These are phyloP conservation scores for Colletotrichum tofieldiae DNA, from an alignment of 2,329 filamentous ascomycete species.

Conservation along the genomic window DNA sequence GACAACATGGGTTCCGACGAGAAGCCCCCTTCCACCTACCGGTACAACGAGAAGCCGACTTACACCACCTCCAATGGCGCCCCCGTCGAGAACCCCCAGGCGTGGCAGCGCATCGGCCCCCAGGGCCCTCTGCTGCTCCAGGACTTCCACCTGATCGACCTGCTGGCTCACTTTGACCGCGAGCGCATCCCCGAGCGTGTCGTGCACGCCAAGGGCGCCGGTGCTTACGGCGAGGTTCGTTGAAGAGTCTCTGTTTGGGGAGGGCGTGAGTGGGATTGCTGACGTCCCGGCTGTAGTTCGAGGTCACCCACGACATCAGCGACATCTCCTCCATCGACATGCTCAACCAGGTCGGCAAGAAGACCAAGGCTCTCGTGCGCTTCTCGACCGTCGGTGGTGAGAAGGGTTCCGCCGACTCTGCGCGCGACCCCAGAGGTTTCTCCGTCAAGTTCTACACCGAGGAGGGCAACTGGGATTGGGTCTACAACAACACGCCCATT, in stretches of 20 bases:
- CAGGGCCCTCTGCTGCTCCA: conserved; percentile 75
- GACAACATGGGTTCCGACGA: conserved; percentile 61
- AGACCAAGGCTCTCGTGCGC: conserved; percentile 76
- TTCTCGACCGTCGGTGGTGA: conserved; percentile 86
- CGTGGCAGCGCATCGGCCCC: conserved; percentile 66
- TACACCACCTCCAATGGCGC: conserved; percentile 75
- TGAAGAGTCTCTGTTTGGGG: too few relatives aligned
- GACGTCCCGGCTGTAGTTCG: conserved; percentile 55
- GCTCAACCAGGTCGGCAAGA: conserved; percentile 76
- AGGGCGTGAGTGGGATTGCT: background rate
- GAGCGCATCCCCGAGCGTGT: conserved; percentile 66
- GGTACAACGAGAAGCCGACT: conserved; percentile 71
- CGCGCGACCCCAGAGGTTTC: conserved; percentile 81
- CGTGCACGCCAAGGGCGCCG: conserved; percentile 73
- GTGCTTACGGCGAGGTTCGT: conserved; percentile 64
- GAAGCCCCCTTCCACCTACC: conserved; percentile 61
- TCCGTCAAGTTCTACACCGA: conserved; percentile 80
- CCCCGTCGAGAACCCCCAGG: conserved; percentile 66
- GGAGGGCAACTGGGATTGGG: conserved; percentile 81
- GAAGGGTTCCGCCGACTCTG: conserved; percentile 79
- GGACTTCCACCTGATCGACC: conserved; percentile 76
- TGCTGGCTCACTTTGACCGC: conserved; percentile 69
- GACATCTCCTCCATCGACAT: conserved; percentile 68
- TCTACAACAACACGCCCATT: conserved; percentile 83
- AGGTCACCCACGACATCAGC: conserved; percentile 62